These are phyloP conservation scores for Lojkania enalia DNA, from an alignment of 2,329 filamentous ascomycete genomes.

Conservation along the genomic window DNA sequence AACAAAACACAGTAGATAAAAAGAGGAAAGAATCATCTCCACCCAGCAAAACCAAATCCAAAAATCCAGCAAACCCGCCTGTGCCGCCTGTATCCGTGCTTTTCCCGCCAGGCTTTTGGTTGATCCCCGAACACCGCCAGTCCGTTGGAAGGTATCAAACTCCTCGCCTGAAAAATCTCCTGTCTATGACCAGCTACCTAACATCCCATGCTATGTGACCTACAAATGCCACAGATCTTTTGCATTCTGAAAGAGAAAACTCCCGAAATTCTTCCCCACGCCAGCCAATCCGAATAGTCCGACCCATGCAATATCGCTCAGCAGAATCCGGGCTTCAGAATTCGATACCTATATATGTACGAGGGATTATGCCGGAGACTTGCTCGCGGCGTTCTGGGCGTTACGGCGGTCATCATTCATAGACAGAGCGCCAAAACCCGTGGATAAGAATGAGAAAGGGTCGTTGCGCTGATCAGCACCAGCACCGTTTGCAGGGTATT, in stretches of 20 bases:
- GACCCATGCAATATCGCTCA: constrained; percentile 39
- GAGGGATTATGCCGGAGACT: constrained; percentile 44
- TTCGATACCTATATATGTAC: constrained; percentile 42
- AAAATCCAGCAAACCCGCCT: constrained; percentile 21
- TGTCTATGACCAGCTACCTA: constrained; percentile 42
- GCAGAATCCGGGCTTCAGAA: constrained; percentile 38
- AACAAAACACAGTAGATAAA: neutral
- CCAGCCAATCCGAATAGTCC: constrained; percentile 40
- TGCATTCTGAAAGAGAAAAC: constrained; percentile 42
- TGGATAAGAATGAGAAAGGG: constrained; percentile 78
- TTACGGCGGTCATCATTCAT: constrained; percentile 64
- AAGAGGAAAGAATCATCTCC: constrained; percentile 12
- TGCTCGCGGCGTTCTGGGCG: constrained; percentile 43
- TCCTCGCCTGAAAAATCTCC: constrained; percentile 41
- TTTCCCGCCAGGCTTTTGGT: constrained; percentile 37
- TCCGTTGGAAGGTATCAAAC: constrained; percentile 43
- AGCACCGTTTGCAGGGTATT: constrained; percentile 76
- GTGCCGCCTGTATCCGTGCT: constrained; percentile 32
- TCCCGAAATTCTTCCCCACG: constrained; percentile 43
- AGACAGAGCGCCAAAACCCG: constrained; percentile 71
- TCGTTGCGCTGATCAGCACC: constrained; percentile 67
- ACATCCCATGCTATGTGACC: constrained; percentile 39
- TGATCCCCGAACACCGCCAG: constrained; percentile 38
- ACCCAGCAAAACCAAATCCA: constrained; percentile 23
- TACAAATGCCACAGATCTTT: constrained; percentile 45